Percentiles rank a stretch among this genome's conserved stretches.
Conservation (phyloP, 2,329 filamentous ascomycete species). For the Clarireedia paspali region DNA sequence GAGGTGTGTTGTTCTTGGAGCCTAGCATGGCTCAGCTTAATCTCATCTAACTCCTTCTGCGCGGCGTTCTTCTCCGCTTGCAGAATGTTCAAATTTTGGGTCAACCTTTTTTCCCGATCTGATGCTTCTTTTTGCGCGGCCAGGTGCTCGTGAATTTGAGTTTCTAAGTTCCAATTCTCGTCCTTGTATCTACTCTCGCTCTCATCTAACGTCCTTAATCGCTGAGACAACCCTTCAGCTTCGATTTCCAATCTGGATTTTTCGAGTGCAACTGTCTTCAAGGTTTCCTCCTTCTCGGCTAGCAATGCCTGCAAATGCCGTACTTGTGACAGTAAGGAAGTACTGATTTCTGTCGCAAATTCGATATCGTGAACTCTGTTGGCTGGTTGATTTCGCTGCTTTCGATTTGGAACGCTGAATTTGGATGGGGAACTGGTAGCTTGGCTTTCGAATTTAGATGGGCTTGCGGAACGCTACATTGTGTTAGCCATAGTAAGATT, state of each 20-base stretch:
- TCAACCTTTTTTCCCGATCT: constrained; percentile 77
- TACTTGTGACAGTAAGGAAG: constrained; percentile 87
- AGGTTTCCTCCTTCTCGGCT: constrained; percentile 77
- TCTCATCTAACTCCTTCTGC: constrained; percentile 85
- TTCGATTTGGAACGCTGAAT: constrained; percentile 76
- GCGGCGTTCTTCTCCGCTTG: constrained; percentile 68
- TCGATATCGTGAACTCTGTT: constrained; percentile 92
- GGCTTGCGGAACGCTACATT: constrained; percentile 58
- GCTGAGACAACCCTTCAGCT: constrained; percentile 68
- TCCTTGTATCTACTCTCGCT: constrained; percentile 96
- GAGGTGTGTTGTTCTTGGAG: constrained; percentile 73
- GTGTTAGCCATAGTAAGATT: constrained; percentile 16
- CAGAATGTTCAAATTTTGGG: constrained; percentile 60
- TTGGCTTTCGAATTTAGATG: constrained; percentile 75
- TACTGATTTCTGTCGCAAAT: constrained; percentile 97
- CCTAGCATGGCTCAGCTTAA: constrained; percentile 72
- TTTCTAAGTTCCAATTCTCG: constrained; percentile 97
- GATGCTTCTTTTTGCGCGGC: constrained; percentile 65
- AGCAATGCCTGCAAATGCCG: constrained; percentile 81
- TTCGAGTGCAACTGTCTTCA: constrained; percentile 67
- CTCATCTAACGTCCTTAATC: constrained; percentile 78
- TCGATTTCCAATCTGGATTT: constrained; percentile 77
- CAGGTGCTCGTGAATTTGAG: constrained; percentile 77
- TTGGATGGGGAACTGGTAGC: constrained; percentile 84
- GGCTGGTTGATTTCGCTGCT: constrained; percentile 81